Evolutionary conservation across 345 rosid genomes (phyloP).

Genomic region (Euphorbia tirucalli): DNA sequence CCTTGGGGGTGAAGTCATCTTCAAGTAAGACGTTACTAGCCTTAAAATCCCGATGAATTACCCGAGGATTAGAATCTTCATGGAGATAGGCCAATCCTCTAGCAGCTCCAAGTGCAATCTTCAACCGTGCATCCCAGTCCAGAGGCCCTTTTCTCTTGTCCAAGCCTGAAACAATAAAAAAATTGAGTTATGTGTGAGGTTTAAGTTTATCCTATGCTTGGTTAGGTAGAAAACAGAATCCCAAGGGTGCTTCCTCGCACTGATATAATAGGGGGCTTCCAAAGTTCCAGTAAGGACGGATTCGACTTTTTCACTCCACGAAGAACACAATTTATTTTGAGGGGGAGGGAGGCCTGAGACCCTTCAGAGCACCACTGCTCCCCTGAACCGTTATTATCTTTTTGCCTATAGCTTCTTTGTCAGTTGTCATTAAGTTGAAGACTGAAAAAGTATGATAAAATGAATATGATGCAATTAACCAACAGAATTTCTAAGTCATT

Average conservation of each 20-base stretch:
- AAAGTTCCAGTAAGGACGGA: neutral
- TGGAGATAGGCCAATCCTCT: slow-evolving; percentile 98
- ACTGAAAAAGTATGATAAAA: neutral
- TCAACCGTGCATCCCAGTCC: slow-evolving; percentile 96
- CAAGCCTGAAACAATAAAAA: slow-evolving; percentile 41
- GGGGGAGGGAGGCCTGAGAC: neutral
- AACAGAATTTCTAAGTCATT: slow-evolving; percentile 4
- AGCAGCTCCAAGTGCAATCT: slow-evolving; percentile 98
- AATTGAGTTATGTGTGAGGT: slow-evolving; percentile 6
- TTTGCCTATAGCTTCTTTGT: neutral
- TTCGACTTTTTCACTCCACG: neutral
- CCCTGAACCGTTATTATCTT: neutral
- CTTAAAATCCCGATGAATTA: slow-evolving; percentile 96
- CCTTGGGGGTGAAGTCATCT: slow-evolving; percentile 92
- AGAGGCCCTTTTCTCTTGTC: slow-evolving; percentile 69
- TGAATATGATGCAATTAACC: neutral
- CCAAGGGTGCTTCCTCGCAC: neutral
- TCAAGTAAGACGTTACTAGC: slow-evolving; percentile 92
- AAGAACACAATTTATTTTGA: neutral
- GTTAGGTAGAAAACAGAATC: neutral
- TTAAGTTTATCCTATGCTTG: neutral
- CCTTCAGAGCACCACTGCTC: neutral
- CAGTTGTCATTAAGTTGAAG: neutral
- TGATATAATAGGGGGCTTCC: neutral
- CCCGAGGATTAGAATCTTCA: slow-evolving; percentile 98